Percentiles rank a stretch among this genome's conserved stretches.
phyloP scores from a whole-genome alignment of 2,329 filamentous ascomycete genomes.

The Trichophyton benhamiae region DNA sequence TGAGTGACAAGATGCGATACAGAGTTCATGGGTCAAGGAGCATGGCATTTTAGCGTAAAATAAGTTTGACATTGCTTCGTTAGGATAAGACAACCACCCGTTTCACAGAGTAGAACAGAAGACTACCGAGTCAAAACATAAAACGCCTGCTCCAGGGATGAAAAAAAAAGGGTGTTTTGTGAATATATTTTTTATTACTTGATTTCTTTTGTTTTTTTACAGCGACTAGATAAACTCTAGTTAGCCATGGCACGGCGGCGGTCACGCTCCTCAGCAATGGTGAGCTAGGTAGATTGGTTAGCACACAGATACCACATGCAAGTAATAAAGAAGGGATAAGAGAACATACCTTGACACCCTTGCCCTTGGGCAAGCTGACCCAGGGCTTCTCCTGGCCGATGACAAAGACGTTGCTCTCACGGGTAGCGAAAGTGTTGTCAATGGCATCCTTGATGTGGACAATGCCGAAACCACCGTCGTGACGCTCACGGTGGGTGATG shows the following conservation, averaged over 20 bases:
- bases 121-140: neutral
- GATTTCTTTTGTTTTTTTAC: conserved; percentile 1
- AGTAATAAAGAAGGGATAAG: neutral
- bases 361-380: conserved; percentile 99
- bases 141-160: neutral
- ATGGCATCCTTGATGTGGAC: conserved; percentile 99
- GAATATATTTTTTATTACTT: neutral
- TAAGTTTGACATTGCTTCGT: conserved; percentile 2
- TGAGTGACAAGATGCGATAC: neutral
- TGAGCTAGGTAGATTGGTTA: conserved; percentile 46
- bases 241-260: conserved; percentile 61
- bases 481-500: conserved; percentile 99
- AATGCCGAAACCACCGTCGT: conserved; percentile 99
- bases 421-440: conserved; percentile 99
- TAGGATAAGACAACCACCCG: neutral
- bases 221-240: conserved; percentile 1
- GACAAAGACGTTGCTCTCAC: conserved; percentile 99
- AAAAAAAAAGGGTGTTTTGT: neutral
- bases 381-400: conserved; percentile 98
- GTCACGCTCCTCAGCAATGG: conserved; percentile 98
- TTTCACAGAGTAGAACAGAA: neutral
- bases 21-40: neutral
- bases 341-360: conserved; percentile 75
- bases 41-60: neutral
- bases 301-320: neutral